Percentiles rank a stretch among this genome's conserved stretches.
phyloP scores from a whole-genome alignment of 768 basidiomycete genomes.

The Suillus tomentosus region DNA sequence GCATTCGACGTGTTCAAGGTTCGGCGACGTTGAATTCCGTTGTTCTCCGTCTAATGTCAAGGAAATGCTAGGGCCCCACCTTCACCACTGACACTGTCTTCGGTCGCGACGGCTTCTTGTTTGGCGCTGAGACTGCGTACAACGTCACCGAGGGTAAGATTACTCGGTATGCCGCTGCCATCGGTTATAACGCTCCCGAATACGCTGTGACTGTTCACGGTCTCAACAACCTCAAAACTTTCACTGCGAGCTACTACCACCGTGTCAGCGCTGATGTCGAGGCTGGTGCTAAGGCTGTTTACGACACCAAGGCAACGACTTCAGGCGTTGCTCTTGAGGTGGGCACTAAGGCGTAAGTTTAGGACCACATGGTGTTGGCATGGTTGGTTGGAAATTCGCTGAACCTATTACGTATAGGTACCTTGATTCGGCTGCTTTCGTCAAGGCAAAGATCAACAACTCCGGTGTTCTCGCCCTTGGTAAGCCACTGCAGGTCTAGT shows the following conservation, averaged over 20 bases:
- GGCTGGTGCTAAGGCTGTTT: slow-evolving; percentile 95
- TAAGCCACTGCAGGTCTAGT: slow-evolving; percentile 33
- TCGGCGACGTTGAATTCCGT: slow-evolving; percentile 19
- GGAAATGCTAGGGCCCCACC: slow-evolving; percentile 76
- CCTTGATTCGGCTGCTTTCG: slow-evolving; percentile 86
- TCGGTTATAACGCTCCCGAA: slow-evolving; percentile 95
- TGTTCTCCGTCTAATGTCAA: slow-evolving; percentile 7
- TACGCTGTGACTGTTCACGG: slow-evolving; percentile 94
- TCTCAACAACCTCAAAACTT: slow-evolving; percentile 91
- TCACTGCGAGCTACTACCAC: slow-evolving; percentile 98
- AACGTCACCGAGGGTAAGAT: slow-evolving; percentile 93
- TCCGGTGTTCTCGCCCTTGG: slow-evolving; percentile 85
- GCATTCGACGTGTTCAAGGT: slow-evolving; percentile 95
- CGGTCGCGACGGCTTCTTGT: slow-evolving; percentile 95
- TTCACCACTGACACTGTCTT: slow-evolving; percentile 95
- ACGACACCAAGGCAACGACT: slow-evolving; percentile 89
- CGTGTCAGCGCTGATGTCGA: slow-evolving; percentile 89
- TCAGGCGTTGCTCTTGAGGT: slow-evolving; percentile 90
- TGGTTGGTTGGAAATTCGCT: background rate
- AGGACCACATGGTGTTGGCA: background rate
- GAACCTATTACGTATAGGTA: slow-evolving; percentile 43
- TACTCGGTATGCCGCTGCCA: slow-evolving; percentile 87
- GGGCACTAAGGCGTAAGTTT: slow-evolving; percentile 87
- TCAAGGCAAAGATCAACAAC: slow-evolving; percentile 99
- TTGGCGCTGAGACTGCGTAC: slow-evolving; percentile 96